These are phyloP conservation scores for Oenanthe sinensis DNA, from an alignment of 129 eudicot genomes.

Conservation along the genomic window DNA sequence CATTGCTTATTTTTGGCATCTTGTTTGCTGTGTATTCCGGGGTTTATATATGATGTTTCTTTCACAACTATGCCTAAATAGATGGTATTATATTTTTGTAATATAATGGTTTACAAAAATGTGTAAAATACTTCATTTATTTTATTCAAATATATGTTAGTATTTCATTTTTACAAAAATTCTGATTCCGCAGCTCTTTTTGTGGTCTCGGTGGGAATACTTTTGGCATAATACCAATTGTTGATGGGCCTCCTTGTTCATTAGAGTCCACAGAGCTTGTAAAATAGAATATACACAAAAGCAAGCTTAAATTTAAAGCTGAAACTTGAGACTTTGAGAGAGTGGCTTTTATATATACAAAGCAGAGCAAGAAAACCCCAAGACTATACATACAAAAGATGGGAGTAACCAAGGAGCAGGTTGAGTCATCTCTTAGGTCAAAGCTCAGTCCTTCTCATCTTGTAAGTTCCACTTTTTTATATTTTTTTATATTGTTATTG, in stretches of 20 bases:
- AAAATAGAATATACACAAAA: neutral
- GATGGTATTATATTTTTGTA: no score
- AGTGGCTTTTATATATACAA: neutral
- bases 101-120: no score
- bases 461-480: constrained; percentile 24
- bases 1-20: neutral
- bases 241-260: neutral
- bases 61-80: no score
- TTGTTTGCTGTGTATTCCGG: neutral
- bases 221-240: neutral
- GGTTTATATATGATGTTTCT: neutral
- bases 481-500: no score
- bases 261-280: neutral
- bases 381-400: constrained; percentile 15
- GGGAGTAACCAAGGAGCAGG: constrained; percentile 80
- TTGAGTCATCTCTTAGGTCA: constrained; percentile 59
- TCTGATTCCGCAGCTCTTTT: no score
- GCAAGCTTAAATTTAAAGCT: neutral
- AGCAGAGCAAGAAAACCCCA: neutral
- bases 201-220: no score
- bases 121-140: no score
- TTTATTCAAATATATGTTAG: no score
- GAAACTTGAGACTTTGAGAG: neutral
- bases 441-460: constrained; percentile 74
- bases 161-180: no score